Conservation (phyloP, 106 monocot genomes). For the Dendrobium nobile region DNA sequence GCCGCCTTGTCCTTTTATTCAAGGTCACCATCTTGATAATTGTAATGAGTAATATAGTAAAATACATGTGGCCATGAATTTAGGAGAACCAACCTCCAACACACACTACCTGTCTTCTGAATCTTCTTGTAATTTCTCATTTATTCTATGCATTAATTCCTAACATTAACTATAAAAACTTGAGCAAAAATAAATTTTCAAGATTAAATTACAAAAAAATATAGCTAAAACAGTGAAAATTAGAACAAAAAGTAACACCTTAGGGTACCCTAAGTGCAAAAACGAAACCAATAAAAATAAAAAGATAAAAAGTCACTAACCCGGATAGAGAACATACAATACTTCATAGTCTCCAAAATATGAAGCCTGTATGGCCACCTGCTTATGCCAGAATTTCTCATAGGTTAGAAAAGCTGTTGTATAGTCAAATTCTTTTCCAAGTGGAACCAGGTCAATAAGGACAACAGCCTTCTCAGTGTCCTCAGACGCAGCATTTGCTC, state of each 20-base stretch:
- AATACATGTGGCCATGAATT: too few relatives aligned
- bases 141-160: too few relatives aligned
- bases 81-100: too few relatives aligned
- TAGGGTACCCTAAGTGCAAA: background rate
- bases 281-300: constrained; percentile 12
- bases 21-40: too few relatives aligned
- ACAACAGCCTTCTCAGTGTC: constrained; percentile 70
- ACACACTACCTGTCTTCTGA: too few relatives aligned
- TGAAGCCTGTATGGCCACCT: constrained; percentile 50
- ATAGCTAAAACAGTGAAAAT: background rate
- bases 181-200: background rate
- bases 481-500: constrained; percentile 78
- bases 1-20: too few relatives aligned
- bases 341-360: constrained; percentile 86
- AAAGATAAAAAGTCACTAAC: constrained; percentile 23
- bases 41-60: too few relatives aligned
- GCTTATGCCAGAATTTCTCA: constrained; percentile 74
- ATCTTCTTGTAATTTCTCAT: too few relatives aligned
- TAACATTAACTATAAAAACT: too few relatives aligned
- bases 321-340: constrained; percentile 81
- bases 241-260: background rate
- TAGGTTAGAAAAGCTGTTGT: constrained; percentile 38
- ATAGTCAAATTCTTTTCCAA: constrained; percentile 53
- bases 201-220: background rate
- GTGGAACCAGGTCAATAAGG: constrained; percentile 76